Conservation (phyloP, 352 stramenopile genomes). For the Pythium monospermum region DNA sequence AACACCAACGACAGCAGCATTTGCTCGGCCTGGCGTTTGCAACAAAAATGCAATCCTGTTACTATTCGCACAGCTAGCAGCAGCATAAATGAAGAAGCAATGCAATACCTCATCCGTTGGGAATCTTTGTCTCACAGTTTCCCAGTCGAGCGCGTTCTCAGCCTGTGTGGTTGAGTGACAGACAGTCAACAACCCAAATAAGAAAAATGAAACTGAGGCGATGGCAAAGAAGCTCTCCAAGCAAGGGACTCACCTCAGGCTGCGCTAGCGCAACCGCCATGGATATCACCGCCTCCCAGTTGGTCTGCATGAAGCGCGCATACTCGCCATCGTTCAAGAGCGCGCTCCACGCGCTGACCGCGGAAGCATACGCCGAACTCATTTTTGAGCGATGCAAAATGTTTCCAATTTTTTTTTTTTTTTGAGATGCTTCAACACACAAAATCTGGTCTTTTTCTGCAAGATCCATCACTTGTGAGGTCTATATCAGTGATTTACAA, state of each 20-base stretch:
- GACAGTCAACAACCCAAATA: too few relatives aligned
- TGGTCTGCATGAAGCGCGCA: constrained; percentile 21
- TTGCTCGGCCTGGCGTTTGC: constrained; percentile 36
- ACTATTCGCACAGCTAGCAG: too few relatives aligned
- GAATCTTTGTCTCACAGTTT: constrained; percentile 8
- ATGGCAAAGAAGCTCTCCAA: too few relatives aligned
- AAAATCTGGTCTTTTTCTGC: too few relatives aligned
- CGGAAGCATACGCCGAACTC: constrained; percentile 23
- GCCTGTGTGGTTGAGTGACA: constrained; percentile 1
- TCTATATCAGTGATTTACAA: too few relatives aligned
- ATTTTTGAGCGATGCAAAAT: too few relatives aligned
- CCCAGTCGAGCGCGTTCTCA: constrained; percentile 14
- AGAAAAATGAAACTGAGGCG: too few relatives aligned
- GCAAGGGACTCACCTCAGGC: neutral
- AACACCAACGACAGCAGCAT: constrained; percentile 30
- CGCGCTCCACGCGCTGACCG: constrained; percentile 36
- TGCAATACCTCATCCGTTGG: constrained; percentile 19
- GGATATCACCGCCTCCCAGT: constrained; percentile 26
- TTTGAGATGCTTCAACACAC: too few relatives aligned
- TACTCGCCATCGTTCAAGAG: constrained; percentile 27
- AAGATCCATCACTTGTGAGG: too few relatives aligned
- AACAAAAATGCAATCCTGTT: too few relatives aligned
- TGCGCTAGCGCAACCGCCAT: constrained; percentile 32
- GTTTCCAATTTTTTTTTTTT: too few relatives aligned
- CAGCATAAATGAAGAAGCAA: too few relatives aligned